Conservation (phyloP, 2,329 filamentous ascomycete genomes). For the Sporothrix inflata region DNA sequence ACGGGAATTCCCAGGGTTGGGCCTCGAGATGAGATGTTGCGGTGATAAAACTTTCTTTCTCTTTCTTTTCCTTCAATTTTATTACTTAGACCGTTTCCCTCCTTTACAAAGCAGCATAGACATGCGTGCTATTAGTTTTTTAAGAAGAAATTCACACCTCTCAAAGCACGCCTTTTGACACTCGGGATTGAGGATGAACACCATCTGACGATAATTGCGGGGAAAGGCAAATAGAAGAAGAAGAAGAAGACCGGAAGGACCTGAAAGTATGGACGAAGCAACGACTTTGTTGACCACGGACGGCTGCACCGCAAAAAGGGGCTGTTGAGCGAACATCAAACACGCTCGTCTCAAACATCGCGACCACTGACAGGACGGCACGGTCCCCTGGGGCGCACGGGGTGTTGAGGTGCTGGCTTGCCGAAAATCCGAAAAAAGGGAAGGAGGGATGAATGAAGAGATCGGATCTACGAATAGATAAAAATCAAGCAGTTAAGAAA, state of each 20-base stretch:
- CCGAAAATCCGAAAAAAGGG: not conserved
- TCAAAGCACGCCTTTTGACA: not conserved
- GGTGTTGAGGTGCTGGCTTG: not conserved
- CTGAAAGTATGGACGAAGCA: not conserved
- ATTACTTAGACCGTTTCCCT: too few species aligned
- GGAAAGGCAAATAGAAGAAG: not conserved
- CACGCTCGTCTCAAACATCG: constrained; percentile 28
- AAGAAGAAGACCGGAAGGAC: not conserved
- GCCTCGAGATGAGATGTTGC: not conserved
- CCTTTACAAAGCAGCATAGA: too few species aligned
- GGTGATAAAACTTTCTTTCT: too few species aligned
- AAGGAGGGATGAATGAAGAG: not conserved
- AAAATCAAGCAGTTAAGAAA: not conserved
- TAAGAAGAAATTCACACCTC: not conserved
- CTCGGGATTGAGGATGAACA: not conserved
- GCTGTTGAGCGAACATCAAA: constrained; percentile 30
- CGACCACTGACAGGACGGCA: constrained; percentile 6
- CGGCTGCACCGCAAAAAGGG: constrained; percentile 13
- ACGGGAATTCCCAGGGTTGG: not conserved
- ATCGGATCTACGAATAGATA: not conserved
- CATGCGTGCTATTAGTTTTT: too few species aligned
- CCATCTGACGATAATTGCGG: constrained; percentile 11
- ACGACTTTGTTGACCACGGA: not conserved
- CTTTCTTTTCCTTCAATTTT: too few species aligned
- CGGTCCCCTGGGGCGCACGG: not conserved